Conservation (phyloP, 192 early-diverging fungal genomes). For the Jimgerdemannia flammicorona region DNA sequence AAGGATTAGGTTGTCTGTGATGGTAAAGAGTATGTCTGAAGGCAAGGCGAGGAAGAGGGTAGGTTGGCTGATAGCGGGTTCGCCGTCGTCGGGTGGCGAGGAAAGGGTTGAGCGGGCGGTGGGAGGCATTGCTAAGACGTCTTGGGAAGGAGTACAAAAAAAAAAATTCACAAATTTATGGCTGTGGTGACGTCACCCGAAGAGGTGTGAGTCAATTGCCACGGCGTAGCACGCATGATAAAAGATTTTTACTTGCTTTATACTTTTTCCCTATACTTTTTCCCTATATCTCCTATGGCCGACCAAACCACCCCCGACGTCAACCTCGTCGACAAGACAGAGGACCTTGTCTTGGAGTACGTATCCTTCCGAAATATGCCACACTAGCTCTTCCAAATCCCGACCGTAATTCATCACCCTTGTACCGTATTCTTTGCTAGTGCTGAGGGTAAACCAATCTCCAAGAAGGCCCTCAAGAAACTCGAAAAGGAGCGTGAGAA, state of each 20-base stretch:
- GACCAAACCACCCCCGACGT: slow-evolving; percentile 28
- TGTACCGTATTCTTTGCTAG: slow-evolving; percentile 12
- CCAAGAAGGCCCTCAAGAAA: slow-evolving; percentile 93
- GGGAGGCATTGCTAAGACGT: too few relatives aligned
- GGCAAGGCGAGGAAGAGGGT: background rate
- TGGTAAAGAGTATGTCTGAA: background rate
- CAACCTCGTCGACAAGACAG: slow-evolving; percentile 36
- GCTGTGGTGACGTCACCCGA: background rate
- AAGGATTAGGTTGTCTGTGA: background rate
- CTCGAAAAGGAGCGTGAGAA: slow-evolving; percentile 88
- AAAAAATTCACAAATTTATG: background rate
- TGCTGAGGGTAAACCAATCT: slow-evolving; percentile 86
- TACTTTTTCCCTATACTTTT: too few relatives aligned
- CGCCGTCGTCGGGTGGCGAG: too few relatives aligned
- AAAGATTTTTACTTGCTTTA: background rate
- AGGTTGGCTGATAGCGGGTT: background rate
- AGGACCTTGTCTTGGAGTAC: slow-evolving; percentile 49
- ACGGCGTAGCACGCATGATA: background rate
- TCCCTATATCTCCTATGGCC: background rate
- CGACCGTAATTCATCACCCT: background rate
- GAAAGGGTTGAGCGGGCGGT: too few relatives aligned
- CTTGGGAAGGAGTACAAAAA: too few relatives aligned
- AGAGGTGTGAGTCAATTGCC: too few relatives aligned
- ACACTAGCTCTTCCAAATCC: background rate
- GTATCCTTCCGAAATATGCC: background rate